Evolutionary conservation across 208 protist genomes (phyloP).

Genomic region (Acanthamoeba triangularis): DNA sequence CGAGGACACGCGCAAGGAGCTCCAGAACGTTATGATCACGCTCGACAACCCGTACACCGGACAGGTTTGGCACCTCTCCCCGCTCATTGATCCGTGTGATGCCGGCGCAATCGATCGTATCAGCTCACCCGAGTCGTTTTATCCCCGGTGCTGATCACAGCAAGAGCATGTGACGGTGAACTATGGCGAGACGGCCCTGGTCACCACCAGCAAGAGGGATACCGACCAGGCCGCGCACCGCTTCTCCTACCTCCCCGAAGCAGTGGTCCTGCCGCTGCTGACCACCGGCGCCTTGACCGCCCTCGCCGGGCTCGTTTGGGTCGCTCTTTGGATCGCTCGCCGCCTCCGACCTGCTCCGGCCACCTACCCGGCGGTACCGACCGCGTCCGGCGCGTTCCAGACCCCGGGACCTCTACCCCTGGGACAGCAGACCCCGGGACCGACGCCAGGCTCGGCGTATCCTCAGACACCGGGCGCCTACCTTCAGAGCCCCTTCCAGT

Average conservation of each 20-base stretch:
- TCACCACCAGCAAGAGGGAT: neutral
- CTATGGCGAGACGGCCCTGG: slow-evolving; percentile 20
- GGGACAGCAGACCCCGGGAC: neutral
- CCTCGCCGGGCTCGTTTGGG: neutral
- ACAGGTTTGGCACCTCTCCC: neutral
- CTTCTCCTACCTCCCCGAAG: neutral
- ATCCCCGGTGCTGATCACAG: neutral
- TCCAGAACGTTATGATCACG: neutral
- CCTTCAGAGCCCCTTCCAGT: neutral
- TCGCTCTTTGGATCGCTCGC: neutral
- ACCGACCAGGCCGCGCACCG: neutral
- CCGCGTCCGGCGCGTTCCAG: too few relatives aligned
- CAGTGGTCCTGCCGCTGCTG: neutral
- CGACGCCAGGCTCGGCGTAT: neutral
- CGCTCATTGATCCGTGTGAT: neutral
- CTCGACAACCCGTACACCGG: slow-evolving; percentile 33
- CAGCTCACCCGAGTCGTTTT: neutral
- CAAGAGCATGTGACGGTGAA: neutral
- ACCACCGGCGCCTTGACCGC: neutral
- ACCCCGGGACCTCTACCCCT: too few relatives aligned
- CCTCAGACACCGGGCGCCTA: neutral
- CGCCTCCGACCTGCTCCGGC: neutral
- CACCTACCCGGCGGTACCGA: neutral
- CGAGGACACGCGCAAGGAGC: slow-evolving; percentile 11
- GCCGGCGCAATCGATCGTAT: too few relatives aligned